phyloP scores from a whole-genome alignment of 306 rosid species.

The Albizia julibrissin region DNA sequence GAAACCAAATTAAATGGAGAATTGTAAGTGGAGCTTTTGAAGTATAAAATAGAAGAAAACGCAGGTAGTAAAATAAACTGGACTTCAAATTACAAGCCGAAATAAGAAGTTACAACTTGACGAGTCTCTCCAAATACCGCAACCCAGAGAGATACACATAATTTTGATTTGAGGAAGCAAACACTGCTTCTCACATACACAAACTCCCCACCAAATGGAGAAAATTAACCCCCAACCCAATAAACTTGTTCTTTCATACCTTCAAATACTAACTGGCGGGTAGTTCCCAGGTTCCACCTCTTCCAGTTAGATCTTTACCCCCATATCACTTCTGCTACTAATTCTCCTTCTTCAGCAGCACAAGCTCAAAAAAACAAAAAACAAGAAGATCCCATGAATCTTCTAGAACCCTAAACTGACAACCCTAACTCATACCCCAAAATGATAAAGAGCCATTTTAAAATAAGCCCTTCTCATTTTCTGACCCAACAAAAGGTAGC shows the following conservation, averaged over 20 bases:
- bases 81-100: background rate
- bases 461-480: slow-evolving; percentile 67
- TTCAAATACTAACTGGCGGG: slow-evolving; percentile 64
- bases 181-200: slow-evolving; percentile 25
- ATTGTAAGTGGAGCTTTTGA: no score
- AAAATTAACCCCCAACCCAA: background rate
- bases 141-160: slow-evolving; percentile 6
- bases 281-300: slow-evolving; percentile 67
- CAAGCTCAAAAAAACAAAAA: slow-evolving; percentile 26
- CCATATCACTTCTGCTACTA: background rate
- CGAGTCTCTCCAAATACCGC: background rate
- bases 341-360: slow-evolving; percentile 16
- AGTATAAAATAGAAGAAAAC: background rate
- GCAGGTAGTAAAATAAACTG: background rate
- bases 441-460: slow-evolving; percentile 56
- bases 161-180: slow-evolving; percentile 36
- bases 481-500: slow-evolving; percentile 39
- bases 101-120: background rate
- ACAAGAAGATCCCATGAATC: slow-evolving; percentile 34
- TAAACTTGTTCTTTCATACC: background rate
- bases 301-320: slow-evolving; percentile 41
- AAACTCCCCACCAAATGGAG: slow-evolving; percentile 10
- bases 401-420: slow-evolving; percentile 31
- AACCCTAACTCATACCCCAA: slow-evolving; percentile 20
- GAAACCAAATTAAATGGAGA: background rate